phyloP scores from a whole-genome alignment of 2,329 filamentous ascomycete species.

The Colletotrichum shisoi region DNA sequence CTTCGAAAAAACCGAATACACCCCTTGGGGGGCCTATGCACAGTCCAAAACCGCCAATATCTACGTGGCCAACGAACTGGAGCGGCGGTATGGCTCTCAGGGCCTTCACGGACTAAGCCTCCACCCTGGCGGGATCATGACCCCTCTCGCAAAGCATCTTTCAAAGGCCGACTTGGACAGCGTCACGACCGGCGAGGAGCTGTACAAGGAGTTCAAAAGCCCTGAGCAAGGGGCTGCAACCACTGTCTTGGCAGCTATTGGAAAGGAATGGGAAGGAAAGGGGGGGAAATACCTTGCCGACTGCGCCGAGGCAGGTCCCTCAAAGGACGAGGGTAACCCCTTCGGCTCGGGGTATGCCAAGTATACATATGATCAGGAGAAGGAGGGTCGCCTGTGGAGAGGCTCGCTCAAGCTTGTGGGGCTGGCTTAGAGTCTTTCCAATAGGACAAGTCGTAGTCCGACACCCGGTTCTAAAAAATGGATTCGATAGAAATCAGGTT shows the following conservation, averaged over 20 bases:
- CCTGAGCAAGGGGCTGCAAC: conserved; percentile 59
- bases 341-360: no score
- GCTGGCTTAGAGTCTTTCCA: no score
- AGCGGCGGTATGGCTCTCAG: conserved; percentile 47
- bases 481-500: no score
- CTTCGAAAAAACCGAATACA: conserved; percentile 42
- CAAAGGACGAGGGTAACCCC: no score
- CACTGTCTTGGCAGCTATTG: conserved; percentile 54
- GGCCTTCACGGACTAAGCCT: conserved; percentile 46
- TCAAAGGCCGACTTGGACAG: background rate
- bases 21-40: conserved; percentile 52
- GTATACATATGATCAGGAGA: no score
- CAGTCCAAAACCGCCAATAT: conserved; percentile 62
- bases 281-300: conserved; percentile 58
- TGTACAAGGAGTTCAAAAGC: conserved; percentile 15
- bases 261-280: conserved; percentile 54
- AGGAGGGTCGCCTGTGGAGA: no score
- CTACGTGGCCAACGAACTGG: conserved; percentile 60
- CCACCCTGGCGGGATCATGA: conserved; percentile 30
- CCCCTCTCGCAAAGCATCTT: conserved; percentile 2
- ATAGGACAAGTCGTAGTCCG: no score
- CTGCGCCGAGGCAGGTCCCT: conserved; percentile 43
- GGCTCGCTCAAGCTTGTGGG: no score
- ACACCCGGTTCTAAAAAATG: no score
- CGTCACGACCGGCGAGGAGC: no score